Conservation (phyloP, 2,329 filamentous ascomycete species). For the Botrytis pseudocinerea region DNA sequence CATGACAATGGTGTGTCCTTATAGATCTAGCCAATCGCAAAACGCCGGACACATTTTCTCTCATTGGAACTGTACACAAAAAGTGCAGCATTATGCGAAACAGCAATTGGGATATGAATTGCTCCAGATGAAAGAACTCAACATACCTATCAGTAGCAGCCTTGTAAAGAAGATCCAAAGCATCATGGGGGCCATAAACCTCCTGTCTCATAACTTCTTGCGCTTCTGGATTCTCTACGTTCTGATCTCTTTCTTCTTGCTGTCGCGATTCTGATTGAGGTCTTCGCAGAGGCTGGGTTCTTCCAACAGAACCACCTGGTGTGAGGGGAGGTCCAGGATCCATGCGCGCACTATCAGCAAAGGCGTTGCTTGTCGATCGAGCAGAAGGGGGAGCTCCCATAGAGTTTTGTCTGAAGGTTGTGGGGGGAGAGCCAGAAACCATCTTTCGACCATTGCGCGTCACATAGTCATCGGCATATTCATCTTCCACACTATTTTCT, state of each 20-base stretch:
- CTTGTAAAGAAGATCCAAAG: constrained; percentile 86
- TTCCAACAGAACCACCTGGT: constrained; percentile 64
- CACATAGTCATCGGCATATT: constrained; percentile 60
- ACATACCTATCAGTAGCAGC: constrained; percentile 65
- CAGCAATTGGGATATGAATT: not conserved
- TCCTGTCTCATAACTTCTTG: constrained; percentile 66
- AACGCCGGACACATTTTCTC: not conserved
- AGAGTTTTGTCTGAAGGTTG: constrained; percentile 34
- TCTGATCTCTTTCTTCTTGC: constrained; percentile 51
- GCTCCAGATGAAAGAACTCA: constrained; percentile 37
- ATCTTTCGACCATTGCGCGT: constrained; percentile 74
- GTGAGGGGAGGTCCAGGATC: constrained; percentile 54
- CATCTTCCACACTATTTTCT: constrained; percentile 49
- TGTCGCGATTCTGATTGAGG: constrained; percentile 49
- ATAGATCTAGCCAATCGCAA: not conserved
- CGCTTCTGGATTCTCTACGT: constrained; percentile 65
- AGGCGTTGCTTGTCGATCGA: constrained; percentile 34
- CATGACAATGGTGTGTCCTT: not conserved
- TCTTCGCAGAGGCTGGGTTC: constrained; percentile 65
- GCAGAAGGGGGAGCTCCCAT: constrained; percentile 41
- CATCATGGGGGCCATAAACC: constrained; percentile 90
- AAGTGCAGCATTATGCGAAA: not conserved
- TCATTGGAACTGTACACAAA: constrained; percentile 39
- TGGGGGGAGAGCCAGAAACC: constrained; percentile 48
- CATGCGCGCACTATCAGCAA: constrained; percentile 38